Evolutionary conservation across 1,139 yeast genomes (phyloP), one percentile per base, ranked within the genome.

Genomic region (Arxiozyma heterogenica): DNA sequence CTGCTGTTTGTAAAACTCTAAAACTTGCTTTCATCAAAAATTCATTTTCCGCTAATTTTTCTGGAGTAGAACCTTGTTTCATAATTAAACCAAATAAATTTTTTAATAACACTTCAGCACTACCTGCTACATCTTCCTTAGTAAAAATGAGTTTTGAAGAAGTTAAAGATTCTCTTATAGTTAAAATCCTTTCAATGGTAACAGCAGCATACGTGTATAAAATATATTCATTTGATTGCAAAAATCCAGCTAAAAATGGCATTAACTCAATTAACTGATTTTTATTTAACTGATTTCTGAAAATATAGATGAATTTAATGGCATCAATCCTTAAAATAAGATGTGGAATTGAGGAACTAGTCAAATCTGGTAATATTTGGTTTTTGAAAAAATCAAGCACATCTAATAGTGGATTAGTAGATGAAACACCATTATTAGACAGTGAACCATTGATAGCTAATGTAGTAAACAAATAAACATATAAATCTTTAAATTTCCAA

Each of bases 121-220:
- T 78, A 6, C 77, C 74, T 25, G 79, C 77, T 42, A 94, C 75
- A 69, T 94, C 98, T 9, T 69, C 67, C 65, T 88, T 89, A 61
- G 75, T 77, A 67, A 94, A 90, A 57, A 93, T 75, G 43, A 79
- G 69, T 51, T 72, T 77, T 55, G 75, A 71, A 39, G 72, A 70
- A 55, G 73, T 76, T 64, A 67, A 72, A 64, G 74, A 79, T 64
- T 79, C 78, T 57, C 95, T 83, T 73, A 91, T 81, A 2, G 95
- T 81, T 54, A 94, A 75, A 54, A 94, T 82, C 62, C 89, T 84
- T 66, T 94, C 98, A 57, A 93, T 82, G 1, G 98, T 90, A 56
- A 94, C 85, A 1, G 98, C 91, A 1, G 98, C 83, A 66, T 91
- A 94, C 0, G 98, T 91, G 70, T 86, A 89, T 21, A 91, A 95